Percentiles rank a stretch among this genome's conserved stretches.
phyloP scores from a whole-genome alignment of 2,329 filamentous ascomycete genomes.

The Phoma sp. region DNA sequence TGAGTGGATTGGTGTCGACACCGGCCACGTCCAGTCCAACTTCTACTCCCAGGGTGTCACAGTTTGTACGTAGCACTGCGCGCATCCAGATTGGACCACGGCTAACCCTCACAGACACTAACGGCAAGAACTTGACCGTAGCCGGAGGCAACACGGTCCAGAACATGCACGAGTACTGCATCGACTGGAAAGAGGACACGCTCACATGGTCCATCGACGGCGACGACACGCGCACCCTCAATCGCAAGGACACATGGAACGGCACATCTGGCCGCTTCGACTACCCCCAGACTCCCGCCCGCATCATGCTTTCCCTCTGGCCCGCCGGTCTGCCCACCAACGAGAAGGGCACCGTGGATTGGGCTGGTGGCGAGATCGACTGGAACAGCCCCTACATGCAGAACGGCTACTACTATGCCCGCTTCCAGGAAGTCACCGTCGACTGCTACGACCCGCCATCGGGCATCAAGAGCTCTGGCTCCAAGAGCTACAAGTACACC shows the following conservation, averaged over 20 bases:
- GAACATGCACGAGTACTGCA: constrained; percentile 83
- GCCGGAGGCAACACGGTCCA: constrained; percentile 71
- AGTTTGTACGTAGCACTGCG: constrained; percentile 69
- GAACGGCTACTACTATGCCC: constrained; percentile 88
- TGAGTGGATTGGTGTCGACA: constrained; percentile 86
- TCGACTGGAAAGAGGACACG: constrained; percentile 87
- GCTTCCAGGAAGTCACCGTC: constrained; percentile 77
- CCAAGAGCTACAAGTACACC: constrained; percentile 77
- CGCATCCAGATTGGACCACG: background rate
- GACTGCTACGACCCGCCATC: constrained; percentile 86
- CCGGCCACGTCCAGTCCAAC: constrained; percentile 84
- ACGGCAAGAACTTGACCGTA: constrained; percentile 73
- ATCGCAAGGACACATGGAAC: constrained; percentile 86
- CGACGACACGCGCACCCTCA: constrained; percentile 73
- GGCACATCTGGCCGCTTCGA: constrained; percentile 78
- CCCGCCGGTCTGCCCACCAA: constrained; percentile 84
- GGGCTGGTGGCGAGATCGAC: constrained; percentile 90
- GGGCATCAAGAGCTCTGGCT: constrained; percentile 66
- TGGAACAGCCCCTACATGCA: constrained; percentile 85
- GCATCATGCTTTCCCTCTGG: constrained; percentile 95
- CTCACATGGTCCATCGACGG: constrained; percentile 91
- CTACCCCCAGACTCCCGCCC: constrained; percentile 89
- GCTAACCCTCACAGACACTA: constrained; percentile 64
- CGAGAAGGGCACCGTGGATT: constrained; percentile 81
- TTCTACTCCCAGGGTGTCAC: constrained; percentile 96